Evolutionary conservation across 768 basidiomycete genomes (phyloP), one percentile per base, ranked within the genome.

Genomic region (Russula ochroleuca): DNA sequence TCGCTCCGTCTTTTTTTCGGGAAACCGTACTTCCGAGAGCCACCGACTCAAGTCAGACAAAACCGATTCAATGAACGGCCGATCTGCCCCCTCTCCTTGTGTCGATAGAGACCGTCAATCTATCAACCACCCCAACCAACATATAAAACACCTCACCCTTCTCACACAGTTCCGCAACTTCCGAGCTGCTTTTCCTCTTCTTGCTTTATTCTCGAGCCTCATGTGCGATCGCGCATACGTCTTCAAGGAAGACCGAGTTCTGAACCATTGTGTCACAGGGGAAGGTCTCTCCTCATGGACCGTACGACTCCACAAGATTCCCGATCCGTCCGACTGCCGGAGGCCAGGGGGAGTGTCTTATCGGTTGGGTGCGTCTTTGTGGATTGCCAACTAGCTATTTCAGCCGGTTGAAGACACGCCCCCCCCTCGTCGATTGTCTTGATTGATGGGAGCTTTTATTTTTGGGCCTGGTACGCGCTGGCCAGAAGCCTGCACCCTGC

Each of bases 401-500:
- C 45, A 15, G 19, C 37, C 25, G 11, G 33, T 17, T 28, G 7
- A 53, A 21, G 55, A 62, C 55, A 57, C 45, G 40, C 38, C 28
- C 43, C 0, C 23, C 17, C 62, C 56, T 58, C 50, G 19, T 23
- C 35, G 43, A 59, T 64, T 48, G 50, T 54, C 43, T 53, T 43
- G 48, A 25, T 48, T 45, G 37, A 5, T 35, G 10, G 35, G 35
- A 10, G 10, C 35, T 10, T 31, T 54, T 59, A 23, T 59, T 54
- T 49, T 40, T 37, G 9, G 45, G 43, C 37, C 57, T 23, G 31
- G 33, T 28, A 10, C 7, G 38, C 25, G 47, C 37, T 59, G 33
- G 61, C 9, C 21, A 56, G 35, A 19, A 54, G 59, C 59, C 53
- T 61, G 59, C 64, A 51, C 48, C 57, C 64, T 45, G 51, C 64